Evolutionary conservation across 1,284 basidiomycete species (phyloP).

Genomic region (Heimioporus punctisporus): DNA sequence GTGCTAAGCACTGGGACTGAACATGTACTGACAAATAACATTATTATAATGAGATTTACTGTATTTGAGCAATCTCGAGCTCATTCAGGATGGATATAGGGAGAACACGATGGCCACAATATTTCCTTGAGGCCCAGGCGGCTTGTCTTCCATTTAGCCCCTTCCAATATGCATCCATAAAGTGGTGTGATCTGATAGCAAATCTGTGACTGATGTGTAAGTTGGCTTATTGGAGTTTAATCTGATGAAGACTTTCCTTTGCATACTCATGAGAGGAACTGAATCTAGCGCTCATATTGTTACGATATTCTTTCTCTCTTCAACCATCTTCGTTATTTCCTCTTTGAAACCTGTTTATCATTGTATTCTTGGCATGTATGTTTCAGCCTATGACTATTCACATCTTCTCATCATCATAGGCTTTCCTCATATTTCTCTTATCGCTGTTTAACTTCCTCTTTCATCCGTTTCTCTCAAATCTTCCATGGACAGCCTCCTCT

Average conservation of each 20-base stretch:
- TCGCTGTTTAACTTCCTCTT: too few relatives aligned
- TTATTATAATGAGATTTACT: neutral
- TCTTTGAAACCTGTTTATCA: too few relatives aligned
- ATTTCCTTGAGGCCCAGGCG: slow-evolving; percentile 1
- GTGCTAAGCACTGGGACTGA: neutral
- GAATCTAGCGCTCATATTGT: neutral
- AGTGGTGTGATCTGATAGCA: neutral
- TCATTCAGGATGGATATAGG: neutral
- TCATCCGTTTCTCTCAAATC: too few relatives aligned
- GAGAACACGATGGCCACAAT: neutral
- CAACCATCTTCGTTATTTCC: too few relatives aligned
- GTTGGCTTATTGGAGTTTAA: neutral
- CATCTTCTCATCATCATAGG: too few relatives aligned
- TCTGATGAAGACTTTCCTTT: neutral
- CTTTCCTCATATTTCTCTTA: too few relatives aligned
- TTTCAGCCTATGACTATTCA: too few relatives aligned
- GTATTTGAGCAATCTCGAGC: neutral
- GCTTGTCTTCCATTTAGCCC: neutral
- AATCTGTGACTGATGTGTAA: neutral
- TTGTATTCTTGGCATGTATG: too few relatives aligned
- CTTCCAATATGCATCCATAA: neutral
- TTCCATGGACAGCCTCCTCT: too few relatives aligned
- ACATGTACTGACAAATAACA: too few relatives aligned
- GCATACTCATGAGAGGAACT: neutral
- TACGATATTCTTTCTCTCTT: too few relatives aligned